phyloP scores from a whole-genome alignment of 1,139 yeast genomes.

The Saccharomyces pastorianus region DNA sequence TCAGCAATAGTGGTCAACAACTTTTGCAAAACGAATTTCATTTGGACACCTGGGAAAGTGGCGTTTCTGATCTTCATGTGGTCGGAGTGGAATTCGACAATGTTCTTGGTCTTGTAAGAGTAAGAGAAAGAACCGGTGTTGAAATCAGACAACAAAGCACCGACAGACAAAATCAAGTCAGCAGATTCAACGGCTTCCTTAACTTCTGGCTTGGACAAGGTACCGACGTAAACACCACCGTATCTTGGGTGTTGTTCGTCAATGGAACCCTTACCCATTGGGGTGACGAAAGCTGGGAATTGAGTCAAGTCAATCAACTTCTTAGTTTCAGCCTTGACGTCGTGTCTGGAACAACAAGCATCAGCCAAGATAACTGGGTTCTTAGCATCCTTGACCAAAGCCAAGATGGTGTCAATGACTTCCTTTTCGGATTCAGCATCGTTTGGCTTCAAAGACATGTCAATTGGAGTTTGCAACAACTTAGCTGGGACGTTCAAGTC shows the following conservation, averaged over 20 bases:
- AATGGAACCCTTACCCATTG: conserved; percentile 82
- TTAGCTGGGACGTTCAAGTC: conserved; percentile 52
- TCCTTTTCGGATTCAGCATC: conserved; percentile 66
- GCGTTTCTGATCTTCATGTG: conserved; percentile 71
- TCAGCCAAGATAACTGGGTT: conserved; percentile 75
- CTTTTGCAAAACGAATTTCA: conserved; percentile 58
- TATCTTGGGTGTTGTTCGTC: conserved; percentile 68
- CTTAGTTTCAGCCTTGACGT: conserved; percentile 53
- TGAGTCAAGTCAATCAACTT: conserved; percentile 59
- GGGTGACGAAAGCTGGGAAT: conserved; percentile 80
- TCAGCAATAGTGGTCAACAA: conserved; percentile 37
- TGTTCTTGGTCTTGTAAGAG: conserved; percentile 68
- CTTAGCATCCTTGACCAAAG: conserved; percentile 47
- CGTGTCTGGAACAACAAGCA: conserved; percentile 80
- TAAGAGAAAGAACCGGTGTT: conserved; percentile 86
- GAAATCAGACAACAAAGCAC: conserved; percentile 79
- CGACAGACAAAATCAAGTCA: conserved; percentile 70
- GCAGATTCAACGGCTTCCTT: conserved; percentile 68
- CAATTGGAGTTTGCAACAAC: conserved; percentile 55
- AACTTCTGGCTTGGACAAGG: conserved; percentile 67
- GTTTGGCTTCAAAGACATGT: conserved; percentile 52
- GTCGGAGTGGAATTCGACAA: conserved; percentile 86
- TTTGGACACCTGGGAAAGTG: conserved; percentile 66
- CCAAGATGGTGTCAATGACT: conserved; percentile 51
- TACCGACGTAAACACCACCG: conserved; percentile 84